phyloP scores from a whole-genome alignment of 257 asterid genomes.

The Leptodermis oblonga region DNA sequence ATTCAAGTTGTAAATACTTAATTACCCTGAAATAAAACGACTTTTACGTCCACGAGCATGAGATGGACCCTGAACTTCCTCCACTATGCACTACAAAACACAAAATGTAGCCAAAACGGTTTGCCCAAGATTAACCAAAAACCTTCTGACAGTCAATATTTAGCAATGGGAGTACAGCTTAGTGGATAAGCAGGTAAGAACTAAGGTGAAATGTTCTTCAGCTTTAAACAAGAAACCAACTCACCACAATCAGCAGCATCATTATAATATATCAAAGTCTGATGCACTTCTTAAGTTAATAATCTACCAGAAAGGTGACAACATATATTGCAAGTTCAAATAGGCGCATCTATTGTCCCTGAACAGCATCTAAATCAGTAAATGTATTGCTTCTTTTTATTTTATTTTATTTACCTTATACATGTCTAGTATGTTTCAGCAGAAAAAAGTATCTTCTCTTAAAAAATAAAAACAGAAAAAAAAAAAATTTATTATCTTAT shows the following conservation, averaged over 20 bases:
- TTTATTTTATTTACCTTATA: not conserved
- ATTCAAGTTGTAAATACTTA: slow-evolving; percentile 12
- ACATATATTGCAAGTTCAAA: not conserved
- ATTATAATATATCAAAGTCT: not conserved
- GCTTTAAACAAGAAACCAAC: not conserved
- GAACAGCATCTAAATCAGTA: slow-evolving; percentile 1
- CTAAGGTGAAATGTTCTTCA: not conserved
- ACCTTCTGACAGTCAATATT: not conserved
- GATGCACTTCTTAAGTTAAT: not conserved
- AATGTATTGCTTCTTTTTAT: not conserved
- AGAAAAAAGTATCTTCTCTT: not conserved
- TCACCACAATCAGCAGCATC: not conserved
- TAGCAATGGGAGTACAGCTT: not conserved
- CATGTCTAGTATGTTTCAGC: slow-evolving; percentile 4
- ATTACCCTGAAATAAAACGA: slow-evolving; percentile 97
- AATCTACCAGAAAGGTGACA: not conserved
- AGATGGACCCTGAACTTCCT: slow-evolving; percentile 99
- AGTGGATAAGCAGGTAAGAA: not conserved
- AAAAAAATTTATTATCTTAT: no score
- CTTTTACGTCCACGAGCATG: slow-evolving; percentile 95
- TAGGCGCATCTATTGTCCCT: not conserved
- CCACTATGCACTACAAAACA: slow-evolving; percentile 77
- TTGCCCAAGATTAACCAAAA: not conserved
- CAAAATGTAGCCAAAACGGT: not conserved
- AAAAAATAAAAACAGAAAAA: not conserved